A percentile compares a stretch with the other conserved stretches of the same genome.
Evolutionary conservation across 1,139 yeast species (phyloP).

Genomic region (Sugiyamaella xylanicola): DNA sequence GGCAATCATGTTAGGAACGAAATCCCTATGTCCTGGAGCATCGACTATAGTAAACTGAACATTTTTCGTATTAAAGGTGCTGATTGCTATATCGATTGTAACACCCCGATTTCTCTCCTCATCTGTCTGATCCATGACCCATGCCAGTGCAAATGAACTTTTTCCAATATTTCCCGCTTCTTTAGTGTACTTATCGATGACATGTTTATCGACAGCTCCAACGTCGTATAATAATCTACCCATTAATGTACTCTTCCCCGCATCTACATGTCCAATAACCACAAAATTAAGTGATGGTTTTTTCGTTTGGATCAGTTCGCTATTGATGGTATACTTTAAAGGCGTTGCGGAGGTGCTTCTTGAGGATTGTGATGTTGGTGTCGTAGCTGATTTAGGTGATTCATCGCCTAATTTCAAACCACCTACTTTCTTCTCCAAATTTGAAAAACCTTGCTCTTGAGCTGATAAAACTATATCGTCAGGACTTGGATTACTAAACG

Average conservation of each 20-base stretch:
- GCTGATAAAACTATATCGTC: slow-evolving; percentile 72
- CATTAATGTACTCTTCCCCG: slow-evolving; percentile 94
- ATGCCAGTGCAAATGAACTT: slow-evolving; percentile 91
- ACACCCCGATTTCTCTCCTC: slow-evolving; percentile 89
- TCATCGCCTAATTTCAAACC: slow-evolving; percentile 12
- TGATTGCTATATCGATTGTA: slow-evolving; percentile 89
- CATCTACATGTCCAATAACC: slow-evolving; percentile 89
- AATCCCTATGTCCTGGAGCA: slow-evolving; percentile 98
- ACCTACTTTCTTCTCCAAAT: slow-evolving; percentile 19
- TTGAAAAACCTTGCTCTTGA: slow-evolving; percentile 45
- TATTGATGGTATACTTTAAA: slow-evolving; percentile 25
- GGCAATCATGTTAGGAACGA: slow-evolving; percentile 98
- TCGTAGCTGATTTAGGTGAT: not conserved
- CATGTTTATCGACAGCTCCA: slow-evolving; percentile 76
- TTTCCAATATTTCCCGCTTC: slow-evolving; percentile 86
- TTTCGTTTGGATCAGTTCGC: slow-evolving; percentile 25
- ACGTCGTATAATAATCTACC: slow-evolving; percentile 83
- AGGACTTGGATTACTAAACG: slow-evolving; percentile 75
- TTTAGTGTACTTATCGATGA: slow-evolving; percentile 72
- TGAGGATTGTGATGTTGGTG: slow-evolving; percentile 3
- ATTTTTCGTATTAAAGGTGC: slow-evolving; percentile 68
- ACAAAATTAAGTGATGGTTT: slow-evolving; percentile 34
- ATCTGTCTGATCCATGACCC: slow-evolving; percentile 95
- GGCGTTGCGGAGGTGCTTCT: slow-evolving; percentile 5
- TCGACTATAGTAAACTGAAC: slow-evolving; percentile 85